These are phyloP conservation scores for Rhynchospora pubera DNA, from an alignment of 176 grass and related monocot species.

Conservation along the genomic window DNA sequence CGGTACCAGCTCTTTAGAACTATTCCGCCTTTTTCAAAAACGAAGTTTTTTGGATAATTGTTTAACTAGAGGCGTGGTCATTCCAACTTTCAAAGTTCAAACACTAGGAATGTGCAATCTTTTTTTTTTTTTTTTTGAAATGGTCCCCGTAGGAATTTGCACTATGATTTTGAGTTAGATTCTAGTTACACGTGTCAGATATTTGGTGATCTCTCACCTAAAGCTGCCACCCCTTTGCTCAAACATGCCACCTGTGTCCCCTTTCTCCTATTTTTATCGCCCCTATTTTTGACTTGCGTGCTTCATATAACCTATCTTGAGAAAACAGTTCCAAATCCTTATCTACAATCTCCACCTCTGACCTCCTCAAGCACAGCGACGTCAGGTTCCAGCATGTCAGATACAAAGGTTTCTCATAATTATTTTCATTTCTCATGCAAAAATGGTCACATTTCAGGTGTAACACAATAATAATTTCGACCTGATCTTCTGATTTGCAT, in stretches of 20 bases:
- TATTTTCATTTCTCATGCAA: not conserved
- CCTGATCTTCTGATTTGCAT: not conserved
- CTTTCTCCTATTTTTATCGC: not conserved
- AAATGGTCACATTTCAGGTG: not conserved
- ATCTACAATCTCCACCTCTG: not conserved
- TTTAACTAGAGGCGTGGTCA: not conserved
- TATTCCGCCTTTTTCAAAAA: not conserved
- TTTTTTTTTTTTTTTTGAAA: too few relatives aligned
- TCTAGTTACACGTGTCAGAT: not conserved
- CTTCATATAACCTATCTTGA: not conserved
- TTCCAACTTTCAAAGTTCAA: too few relatives aligned
- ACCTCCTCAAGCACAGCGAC: not conserved
- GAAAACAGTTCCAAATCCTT: not conserved
- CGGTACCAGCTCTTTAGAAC: not conserved
- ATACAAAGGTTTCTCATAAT: not conserved
- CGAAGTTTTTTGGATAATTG: not conserved
- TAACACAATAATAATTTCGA: not conserved
- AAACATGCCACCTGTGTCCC: not conserved
- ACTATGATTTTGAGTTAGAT: not conserved
- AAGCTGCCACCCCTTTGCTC: not conserved
- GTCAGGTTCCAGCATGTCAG: not conserved
- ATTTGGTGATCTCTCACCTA: not conserved
- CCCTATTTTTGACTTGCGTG: not conserved
- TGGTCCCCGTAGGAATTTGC: too few relatives aligned
- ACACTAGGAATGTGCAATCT: too few relatives aligned